Base-by-base conservation (phyloP, 2,329 filamentous ascomycete genomes). In the Didymella pinodella region DNA sequence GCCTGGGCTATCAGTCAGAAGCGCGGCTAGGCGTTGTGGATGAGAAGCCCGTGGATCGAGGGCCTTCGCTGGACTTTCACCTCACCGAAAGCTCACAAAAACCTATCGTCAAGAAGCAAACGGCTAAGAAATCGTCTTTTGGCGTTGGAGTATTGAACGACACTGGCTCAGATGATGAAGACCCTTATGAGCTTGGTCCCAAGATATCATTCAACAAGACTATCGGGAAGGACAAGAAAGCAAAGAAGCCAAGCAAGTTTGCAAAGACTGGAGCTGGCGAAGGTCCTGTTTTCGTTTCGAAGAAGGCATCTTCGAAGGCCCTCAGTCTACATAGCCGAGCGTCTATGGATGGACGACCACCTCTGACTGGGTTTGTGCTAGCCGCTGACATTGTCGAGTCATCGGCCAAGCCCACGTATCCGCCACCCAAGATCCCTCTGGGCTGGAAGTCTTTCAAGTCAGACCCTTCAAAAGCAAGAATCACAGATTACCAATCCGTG, bases 91-190 rank as follows among this genome's bases (percentile, higher is more conserved):
- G 31, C 10, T 61, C 62, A 7, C 65, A 63, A 3, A 71, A 70
- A 31, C 16, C 62, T 8, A 31, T 47, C 4, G 47, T 59, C 4
- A 70, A 79, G 74, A 82, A 81, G 50, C 66, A 68, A 59, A 59
- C 74, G 25, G 83, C 82, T 52, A 85, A 86, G 55, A 90, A 88
- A 70, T 86, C 90, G 2, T 92, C 90, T 0, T 92, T 98, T 64
- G 94, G 94, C 0, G 89, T 97, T 14, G 94, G 94, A 0, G 83
- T 97, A 1, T 79, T 98, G 45, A 97, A 98, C 69, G 94, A 97
- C 66, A 95, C 89, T 20, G 93, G 93, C 11, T 97, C 94, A 4
- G 95, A 98, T 66, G 93, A 97, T 45, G 95, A 98, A 69, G 93
- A 97, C 70, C 91, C 92, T 0, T 98, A 97, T 73, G 91, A 94